Evolutionary conservation across 768 basidiomycete genomes (phyloP).

Genomic region (Melanogaster broomeanus): DNA sequence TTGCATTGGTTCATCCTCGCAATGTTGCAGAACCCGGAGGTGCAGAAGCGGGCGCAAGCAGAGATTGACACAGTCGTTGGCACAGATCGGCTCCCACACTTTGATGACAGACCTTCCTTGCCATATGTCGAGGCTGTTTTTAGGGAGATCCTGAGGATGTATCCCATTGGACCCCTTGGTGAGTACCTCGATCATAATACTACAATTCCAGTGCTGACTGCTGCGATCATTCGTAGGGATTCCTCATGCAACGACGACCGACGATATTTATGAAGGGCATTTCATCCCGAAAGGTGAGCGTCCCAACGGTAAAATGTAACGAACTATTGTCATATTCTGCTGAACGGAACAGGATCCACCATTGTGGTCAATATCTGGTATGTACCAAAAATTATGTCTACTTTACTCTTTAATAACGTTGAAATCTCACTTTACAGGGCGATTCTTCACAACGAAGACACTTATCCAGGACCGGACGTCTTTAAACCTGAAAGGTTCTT

Average conservation of each 20-base stretch:
- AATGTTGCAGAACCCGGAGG: conserved; percentile 32
- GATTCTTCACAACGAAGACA: conserved; percentile 10
- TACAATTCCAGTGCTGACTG: background rate
- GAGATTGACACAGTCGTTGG: conserved; percentile 34
- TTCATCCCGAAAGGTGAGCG: conserved; percentile 27
- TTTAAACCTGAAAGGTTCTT: conserved; percentile 37
- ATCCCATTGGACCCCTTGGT: conserved; percentile 27
- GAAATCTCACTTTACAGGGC: conserved; percentile 11
- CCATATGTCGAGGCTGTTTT: conserved; percentile 32
- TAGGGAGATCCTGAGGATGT: conserved; percentile 31
- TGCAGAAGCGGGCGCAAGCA: conserved; percentile 30
- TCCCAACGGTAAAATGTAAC: background rate
- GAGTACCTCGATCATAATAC: background rate
- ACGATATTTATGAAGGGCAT: conserved; percentile 16
- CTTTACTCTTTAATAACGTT: background rate
- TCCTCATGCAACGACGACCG: conserved; percentile 18
- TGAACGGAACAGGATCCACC: conserved; percentile 12
- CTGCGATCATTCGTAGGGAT: conserved; percentile 5
- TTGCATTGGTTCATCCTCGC: conserved; percentile 30
- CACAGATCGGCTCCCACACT: conserved; percentile 23
- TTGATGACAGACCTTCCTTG: conserved; percentile 21
- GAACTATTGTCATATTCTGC: background rate
- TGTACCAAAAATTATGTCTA: background rate
- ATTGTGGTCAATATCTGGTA: conserved; percentile 24
- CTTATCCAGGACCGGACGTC: conserved; percentile 18